Base-by-base conservation (phyloP, 257 asterid genomes). In the Penstemon davidsonii region DNA sequence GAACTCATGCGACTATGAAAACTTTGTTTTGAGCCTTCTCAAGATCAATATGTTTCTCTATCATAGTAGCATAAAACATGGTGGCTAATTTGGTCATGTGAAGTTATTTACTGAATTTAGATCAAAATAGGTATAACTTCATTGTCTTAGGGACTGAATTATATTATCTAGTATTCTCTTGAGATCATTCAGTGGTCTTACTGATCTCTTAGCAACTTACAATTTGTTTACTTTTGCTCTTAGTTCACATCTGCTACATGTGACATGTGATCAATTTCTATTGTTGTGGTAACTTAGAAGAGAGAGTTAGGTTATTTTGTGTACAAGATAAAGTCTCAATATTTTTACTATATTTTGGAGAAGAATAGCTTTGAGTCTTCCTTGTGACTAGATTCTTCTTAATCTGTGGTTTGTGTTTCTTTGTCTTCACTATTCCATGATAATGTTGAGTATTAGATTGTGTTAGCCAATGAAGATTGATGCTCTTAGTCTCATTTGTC, bases 401-500 rank as follows among this genome's bases (percentile, higher is more conserved):
- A 12, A 38, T 7, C 7, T 67, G 42, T 36, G 46, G 45, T 38
- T 55, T 25, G 4, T 25, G n/a, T 40, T 12, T 41, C 57, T 25
- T 38, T 56, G 25, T 11, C 54, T 11, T 37, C 6, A 36, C 41
- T n/a, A 42, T 64, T 54, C 46, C 69, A 18, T 61, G 39, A 61
- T 62, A 39, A 33, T 40, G 25, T 41, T 42, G 25, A 46, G 39
- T 53, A 47, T 13, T 52, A 4, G 18, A 36, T 52, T 72, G 45
- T 62, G 19, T 55, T 55, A 55, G 33, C 46, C n/a, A 12, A 42
- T 53, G 45, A 53, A 50, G 54, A 25, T 61, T 49, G 38, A 62
- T 66, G 37, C 15, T 56, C 71, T 66, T 42, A 15, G 45, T 69
- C 44, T 64, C 52, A 52, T 78, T 55, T 75, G 15, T 69, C 61